Conservation (phyloP, 2,329 filamentous ascomycete species). For the Xylariomycetidae sp. region DNA sequence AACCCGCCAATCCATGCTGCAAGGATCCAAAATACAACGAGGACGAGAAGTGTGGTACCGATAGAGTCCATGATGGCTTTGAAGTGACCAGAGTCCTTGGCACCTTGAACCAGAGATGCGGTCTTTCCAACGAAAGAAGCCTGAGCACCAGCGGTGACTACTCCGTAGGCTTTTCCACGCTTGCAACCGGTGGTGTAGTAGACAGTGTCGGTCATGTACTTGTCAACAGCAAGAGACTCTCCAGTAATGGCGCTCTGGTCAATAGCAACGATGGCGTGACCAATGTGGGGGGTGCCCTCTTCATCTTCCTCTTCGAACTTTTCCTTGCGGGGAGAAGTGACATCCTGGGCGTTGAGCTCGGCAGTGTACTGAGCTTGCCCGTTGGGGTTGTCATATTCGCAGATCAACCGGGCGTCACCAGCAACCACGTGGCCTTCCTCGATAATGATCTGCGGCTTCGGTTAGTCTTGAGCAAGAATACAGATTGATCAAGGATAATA, state of each 20-base stretch:
- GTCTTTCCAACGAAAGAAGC: constrained; percentile 71
- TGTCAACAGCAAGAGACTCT: constrained; percentile 68
- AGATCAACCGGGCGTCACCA: constrained; percentile 65
- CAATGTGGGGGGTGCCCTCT: constrained; percentile 52
- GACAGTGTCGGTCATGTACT: constrained; percentile 66
- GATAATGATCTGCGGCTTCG: constrained; percentile 53
- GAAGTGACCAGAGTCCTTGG: constrained; percentile 68
- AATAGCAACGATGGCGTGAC: constrained; percentile 61
- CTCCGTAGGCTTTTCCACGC: constrained; percentile 66
- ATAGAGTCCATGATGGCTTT: constrained; percentile 78
- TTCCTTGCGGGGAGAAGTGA: constrained; percentile 47
- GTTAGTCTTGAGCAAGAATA: constrained; percentile 3
- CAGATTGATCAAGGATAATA: constrained; percentile 13
- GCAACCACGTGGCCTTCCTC: constrained; percentile 66
- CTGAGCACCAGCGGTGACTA: constrained; percentile 58
- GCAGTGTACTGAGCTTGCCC: constrained; percentile 64
- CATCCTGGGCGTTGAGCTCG: constrained; percentile 55
- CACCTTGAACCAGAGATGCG: constrained; percentile 64
- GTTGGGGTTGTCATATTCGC: constrained; percentile 62
- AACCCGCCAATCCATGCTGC: constrained; percentile 69
- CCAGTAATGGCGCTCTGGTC: constrained; percentile 73
- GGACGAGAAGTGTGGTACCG: constrained; percentile 63
- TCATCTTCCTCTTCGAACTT: constrained; percentile 56
- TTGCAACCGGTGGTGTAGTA: constrained; percentile 76
- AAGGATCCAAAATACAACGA: constrained; percentile 70